Evolutionary conservation across 2,329 filamentous ascomycete species (phyloP), one percentile per base, ranked within the genome.

Genomic region (Helotiales sp.): DNA sequence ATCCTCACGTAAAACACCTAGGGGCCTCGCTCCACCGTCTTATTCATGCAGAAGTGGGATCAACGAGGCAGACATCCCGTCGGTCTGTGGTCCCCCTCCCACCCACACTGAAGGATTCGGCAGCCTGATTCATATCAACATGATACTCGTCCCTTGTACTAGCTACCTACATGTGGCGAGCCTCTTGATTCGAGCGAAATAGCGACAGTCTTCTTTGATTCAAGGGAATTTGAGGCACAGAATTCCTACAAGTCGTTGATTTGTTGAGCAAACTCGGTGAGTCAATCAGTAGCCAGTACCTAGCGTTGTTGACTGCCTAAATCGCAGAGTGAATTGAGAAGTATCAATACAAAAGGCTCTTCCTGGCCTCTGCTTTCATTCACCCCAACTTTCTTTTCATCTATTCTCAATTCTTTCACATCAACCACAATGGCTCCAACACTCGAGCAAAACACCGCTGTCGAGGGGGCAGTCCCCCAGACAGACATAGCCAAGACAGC

Each of bases 391-490:
- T 32, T 40, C 20, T 37, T n/a, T 26, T 37, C 30, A 17, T 26
- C 11, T 15, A 30, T 30, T 52, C 49, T 52, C 24, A 7, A 24
- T 40, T 40, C 20, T 34, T 30, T 1, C 13, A 57, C 52, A 7
- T 10, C 32, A 6, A 6, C 28, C 58, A 66, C 43, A 50, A 66
- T 66, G 64, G 60, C 64, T 28, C 64, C 47, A 43, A 57, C 47
- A 37, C 54, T 57, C 40, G 54, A 57, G 54, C 54, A 57, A 22
- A 57, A 26, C 52, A 34, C 28, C 20, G 13, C 22, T 13, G 24
- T 34, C 22, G 55, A 47, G 22, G 32, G 11, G 6, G 22, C 5
- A 43, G 11, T 22, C 3, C 8, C 43, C 11, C 37, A 34, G 11
- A 37, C n/a, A 47, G 43, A 40, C 17, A 49, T 13, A n/a, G 10